These are phyloP conservation scores for Colletotrichum higginsianum DNA, from an alignment of 2,329 filamentous ascomycete genomes.

Conservation along the genomic window DNA sequence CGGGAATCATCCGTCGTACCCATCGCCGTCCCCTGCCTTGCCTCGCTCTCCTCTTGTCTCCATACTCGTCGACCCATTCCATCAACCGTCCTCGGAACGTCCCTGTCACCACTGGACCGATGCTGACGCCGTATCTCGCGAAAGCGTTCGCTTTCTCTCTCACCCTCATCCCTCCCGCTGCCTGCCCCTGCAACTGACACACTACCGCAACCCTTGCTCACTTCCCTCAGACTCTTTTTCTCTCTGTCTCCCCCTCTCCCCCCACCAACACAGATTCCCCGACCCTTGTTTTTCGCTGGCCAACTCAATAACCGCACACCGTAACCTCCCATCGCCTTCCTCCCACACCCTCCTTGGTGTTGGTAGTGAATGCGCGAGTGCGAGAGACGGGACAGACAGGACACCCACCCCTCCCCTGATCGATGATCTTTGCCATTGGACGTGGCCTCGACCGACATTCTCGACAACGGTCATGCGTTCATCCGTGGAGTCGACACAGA, in stretches of 20 bases:
- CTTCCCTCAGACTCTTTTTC: conserved; percentile 21
- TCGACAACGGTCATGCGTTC: conserved; percentile 68
- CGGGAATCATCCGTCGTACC: conserved; percentile 32
- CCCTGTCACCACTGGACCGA: neutral
- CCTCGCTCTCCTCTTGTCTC: conserved; percentile 29
- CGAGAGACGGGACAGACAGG: conserved; percentile 17
- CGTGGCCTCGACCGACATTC: conserved; percentile 34
- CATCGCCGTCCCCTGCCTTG: conserved; percentile 17
- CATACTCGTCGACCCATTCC: conserved; percentile 24
- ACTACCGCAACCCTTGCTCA: conserved; percentile 33
- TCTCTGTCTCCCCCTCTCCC: conserved; percentile 7
- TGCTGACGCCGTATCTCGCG: conserved; percentile 25
- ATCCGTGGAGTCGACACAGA: conserved; percentile 62
- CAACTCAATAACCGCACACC: conserved; percentile 34
- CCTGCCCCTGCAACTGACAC: conserved; percentile 7
- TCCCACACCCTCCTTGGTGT: conserved; percentile 8
- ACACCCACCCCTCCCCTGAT: conserved; percentile 30
- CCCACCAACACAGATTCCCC: conserved; percentile 20
- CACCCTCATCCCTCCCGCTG: neutral
- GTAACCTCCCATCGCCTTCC: conserved; percentile 27
- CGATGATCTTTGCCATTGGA: conserved; percentile 40
- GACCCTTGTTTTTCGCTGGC: conserved; percentile 34
- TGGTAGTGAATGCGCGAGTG: neutral
- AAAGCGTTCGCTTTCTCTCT: conserved; percentile 10
- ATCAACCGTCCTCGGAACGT: neutral